phyloP scores from a whole-genome alignment of 495 filamentous ascomycete species.

The Gamarada debralockiae region DNA sequence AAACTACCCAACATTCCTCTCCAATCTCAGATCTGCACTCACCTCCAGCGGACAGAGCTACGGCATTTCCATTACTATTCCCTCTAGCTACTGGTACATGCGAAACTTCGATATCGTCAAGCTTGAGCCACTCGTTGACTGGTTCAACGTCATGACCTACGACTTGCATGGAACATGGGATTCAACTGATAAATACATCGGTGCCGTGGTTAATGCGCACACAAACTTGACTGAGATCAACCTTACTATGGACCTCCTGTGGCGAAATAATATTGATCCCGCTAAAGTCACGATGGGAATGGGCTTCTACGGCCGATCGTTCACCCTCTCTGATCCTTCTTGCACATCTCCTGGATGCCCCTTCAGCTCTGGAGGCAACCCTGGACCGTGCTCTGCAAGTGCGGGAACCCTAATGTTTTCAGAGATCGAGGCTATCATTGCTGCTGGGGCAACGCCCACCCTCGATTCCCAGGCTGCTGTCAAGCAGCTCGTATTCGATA shows the following conservation, averaged over 20 bases:
- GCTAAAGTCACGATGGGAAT: constrained; percentile 3
- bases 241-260: constrained; percentile 41
- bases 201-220: constrained; percentile 35
- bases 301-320: constrained; percentile 13
- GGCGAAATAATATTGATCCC: constrained; percentile 43
- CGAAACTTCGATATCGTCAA: constrained; percentile 41
- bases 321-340: constrained; percentile 8
- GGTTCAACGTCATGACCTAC: constrained; percentile 56
- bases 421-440: constrained; percentile 15
- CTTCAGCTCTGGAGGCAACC: not conserved
- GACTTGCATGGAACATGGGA: constrained; percentile 44
- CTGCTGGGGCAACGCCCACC: not conserved
- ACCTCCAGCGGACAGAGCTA: not conserved
- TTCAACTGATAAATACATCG: constrained; percentile 23
- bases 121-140: constrained; percentile 38
- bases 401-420: constrained; percentile 1
- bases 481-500: constrained; percentile 31
- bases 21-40: constrained; percentile 13
- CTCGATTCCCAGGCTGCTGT: constrained; percentile 28
- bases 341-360: constrained; percentile 4
- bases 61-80: constrained; percentile 6
- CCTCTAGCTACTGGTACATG: not conserved
- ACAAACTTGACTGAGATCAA: constrained; percentile 58
- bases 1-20: constrained; percentile 41
- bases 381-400: constrained; percentile 3